phyloP scores from a whole-genome alignment of 225 moss, liverwort and hornwort species.

The Sphagnum tenellum region DNA sequence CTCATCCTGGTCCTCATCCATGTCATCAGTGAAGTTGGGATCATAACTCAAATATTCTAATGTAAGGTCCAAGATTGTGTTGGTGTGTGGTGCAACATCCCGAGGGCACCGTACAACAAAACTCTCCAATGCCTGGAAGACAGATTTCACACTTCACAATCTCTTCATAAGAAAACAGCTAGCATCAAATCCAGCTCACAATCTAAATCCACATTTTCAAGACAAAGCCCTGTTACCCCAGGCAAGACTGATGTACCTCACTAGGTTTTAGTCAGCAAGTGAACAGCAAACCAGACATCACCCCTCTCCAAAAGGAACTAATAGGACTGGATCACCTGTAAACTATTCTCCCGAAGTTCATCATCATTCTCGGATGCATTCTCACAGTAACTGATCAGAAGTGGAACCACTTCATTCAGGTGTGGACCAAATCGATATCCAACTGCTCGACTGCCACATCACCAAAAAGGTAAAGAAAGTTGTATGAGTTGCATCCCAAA shows the following conservation, averaged over 20 bases:
- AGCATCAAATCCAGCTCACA: too few relatives aligned
- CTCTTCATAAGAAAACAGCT: too few relatives aligned
- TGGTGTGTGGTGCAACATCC: constrained; percentile 85
- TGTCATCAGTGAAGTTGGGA: constrained; percentile 99
- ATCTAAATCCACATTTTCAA: too few relatives aligned
- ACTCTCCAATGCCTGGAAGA: constrained; percentile 76
- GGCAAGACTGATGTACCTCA: too few relatives aligned
- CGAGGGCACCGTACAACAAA: constrained; percentile 94
- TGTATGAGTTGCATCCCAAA: too few relatives aligned
- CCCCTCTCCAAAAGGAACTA: too few relatives aligned
- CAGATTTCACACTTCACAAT: too few relatives aligned
- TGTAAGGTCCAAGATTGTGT: constrained; percentile 73
- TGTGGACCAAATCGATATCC: constrained; percentile 97
- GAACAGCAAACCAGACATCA: too few relatives aligned
- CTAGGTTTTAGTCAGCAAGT: too few relatives aligned
- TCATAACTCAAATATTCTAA: constrained; percentile 97
- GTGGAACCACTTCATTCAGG: constrained; percentile 90
- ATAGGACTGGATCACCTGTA: constrained; percentile 49
- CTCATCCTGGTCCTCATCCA: constrained; percentile 96
- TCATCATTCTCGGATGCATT: constrained; percentile 99
- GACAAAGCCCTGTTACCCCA: too few relatives aligned
- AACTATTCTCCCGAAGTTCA: constrained; percentile 91
- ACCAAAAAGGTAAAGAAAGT: too few relatives aligned
- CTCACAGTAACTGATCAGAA: constrained; percentile 90
- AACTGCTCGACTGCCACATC: constrained; percentile 72